A percentile compares a stretch with the other conserved stretches of the same genome.
These are phyloP conservation scores for Paracoccidioides lutzii DNA, from an alignment of 2,329 filamentous ascomycete genomes.

Conservation along the genomic window DNA sequence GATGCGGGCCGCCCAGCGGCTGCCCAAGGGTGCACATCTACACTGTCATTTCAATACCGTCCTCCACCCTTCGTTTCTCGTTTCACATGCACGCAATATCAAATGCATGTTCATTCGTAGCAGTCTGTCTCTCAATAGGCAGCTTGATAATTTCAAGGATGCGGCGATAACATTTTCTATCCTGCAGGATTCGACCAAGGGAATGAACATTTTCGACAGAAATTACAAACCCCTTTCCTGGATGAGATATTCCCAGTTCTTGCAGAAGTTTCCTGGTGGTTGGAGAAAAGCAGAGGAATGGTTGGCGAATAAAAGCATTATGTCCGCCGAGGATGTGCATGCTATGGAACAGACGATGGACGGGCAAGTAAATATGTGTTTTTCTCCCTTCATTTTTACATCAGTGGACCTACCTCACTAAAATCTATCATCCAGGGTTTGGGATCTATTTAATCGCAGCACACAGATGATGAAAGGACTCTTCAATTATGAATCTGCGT, in stretches of 20 bases:
- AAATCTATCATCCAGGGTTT: background rate
- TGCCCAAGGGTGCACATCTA: constrained; percentile 4
- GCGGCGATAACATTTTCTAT: constrained; percentile 2
- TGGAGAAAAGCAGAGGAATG: background rate
- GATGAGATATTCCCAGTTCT: constrained; percentile 4
- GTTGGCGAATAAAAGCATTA: background rate
- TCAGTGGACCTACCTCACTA: background rate
- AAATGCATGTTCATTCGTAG: constrained; percentile 3
- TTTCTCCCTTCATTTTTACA: background rate
- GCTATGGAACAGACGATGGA: constrained; percentile 1
- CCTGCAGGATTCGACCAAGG: background rate
- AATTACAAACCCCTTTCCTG: background rate
- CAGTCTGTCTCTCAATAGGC: background rate
- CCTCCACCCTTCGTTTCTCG: constrained; percentile 3
- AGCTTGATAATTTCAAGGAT: background rate
- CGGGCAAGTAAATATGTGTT: background rate
- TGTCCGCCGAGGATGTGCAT: background rate
- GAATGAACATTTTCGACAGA: background rate
- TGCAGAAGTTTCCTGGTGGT: background rate
- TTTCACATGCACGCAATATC: background rate
- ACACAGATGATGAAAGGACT: constrained; percentile 6
- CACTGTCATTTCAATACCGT: constrained; percentile 5
- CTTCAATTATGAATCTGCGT: constrained; percentile 4
- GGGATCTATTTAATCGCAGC: constrained; percentile 5
- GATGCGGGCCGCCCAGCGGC: background rate